Conservation (phyloP, 805 yeast genomes). For the Myxozyma vanderwaltii region DNA sequence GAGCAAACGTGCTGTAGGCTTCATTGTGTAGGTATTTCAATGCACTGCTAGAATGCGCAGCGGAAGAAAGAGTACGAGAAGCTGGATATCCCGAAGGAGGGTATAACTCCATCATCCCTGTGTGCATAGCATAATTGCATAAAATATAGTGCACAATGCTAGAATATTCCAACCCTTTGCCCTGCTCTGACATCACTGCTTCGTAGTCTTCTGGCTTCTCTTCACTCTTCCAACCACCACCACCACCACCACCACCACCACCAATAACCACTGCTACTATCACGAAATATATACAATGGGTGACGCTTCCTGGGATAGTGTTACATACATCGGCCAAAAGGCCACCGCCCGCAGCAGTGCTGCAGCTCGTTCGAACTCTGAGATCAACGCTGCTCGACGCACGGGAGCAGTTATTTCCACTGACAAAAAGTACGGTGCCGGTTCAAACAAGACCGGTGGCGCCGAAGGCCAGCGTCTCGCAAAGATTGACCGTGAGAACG, state of each 20-base stretch:
- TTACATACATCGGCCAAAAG: conserved; percentile 83
- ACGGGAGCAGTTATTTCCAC: conserved; percentile 84
- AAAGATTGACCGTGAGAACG: conserved; percentile 89
- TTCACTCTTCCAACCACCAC: neutral
- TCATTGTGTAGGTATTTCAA: conserved; percentile 2
- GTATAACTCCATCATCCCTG: neutral
- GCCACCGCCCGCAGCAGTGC: conserved; percentile 78
- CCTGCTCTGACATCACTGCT: conserved; percentile 1
- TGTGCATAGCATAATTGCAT: conserved; percentile 6
- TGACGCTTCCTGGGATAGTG: conserved; percentile 80
- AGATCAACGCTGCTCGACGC: conserved; percentile 92
- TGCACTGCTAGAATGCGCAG: too few species aligned
- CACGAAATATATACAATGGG: conserved; percentile 1
- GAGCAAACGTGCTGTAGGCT: neutral
- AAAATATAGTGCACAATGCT: neutral
- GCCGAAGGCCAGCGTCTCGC: conserved; percentile 95
- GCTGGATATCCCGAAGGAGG: neutral
- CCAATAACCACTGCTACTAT: neutral
- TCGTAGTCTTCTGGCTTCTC: neutral
- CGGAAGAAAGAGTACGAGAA: neutral
- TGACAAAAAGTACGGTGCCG: conserved; percentile 84
- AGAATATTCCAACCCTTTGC: conserved; percentile 5
- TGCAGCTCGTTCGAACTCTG: conserved; percentile 76
- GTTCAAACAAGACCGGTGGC: conserved; percentile 61
- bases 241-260: neutral